phyloP scores from a whole-genome alignment of 768 basidiomycete genomes.

The Megacollybia marginata region DNA sequence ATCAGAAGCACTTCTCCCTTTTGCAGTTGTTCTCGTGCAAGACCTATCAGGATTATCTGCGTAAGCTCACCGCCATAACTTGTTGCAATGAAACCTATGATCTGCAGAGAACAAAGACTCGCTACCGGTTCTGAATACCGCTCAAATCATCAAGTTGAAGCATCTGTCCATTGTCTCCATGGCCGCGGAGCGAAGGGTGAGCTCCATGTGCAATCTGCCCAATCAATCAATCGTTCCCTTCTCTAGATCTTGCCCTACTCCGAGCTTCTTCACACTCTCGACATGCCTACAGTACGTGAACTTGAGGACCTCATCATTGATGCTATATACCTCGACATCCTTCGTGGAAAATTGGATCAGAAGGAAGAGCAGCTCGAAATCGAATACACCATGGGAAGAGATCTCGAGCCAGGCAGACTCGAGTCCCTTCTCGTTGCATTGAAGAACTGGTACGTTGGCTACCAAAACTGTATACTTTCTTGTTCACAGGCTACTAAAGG shows the following conservation, averaged over 20 bases:
- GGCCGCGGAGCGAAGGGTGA: slow-evolving; percentile 68
- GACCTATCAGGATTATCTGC: slow-evolving; percentile 76
- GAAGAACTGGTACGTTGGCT: slow-evolving; percentile 50
- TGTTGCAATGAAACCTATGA: not conserved
- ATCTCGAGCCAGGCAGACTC: slow-evolving; percentile 72
- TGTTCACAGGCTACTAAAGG: slow-evolving; percentile 29
- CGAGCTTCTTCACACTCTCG: slow-evolving; percentile 58
- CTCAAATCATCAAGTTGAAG: slow-evolving; percentile 83
- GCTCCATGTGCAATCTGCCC: slow-evolving; percentile 12
- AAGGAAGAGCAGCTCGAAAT: slow-evolving; percentile 85
- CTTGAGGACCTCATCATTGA: slow-evolving; percentile 98
- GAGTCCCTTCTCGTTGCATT: slow-evolving; percentile 55
- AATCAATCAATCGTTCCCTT: not conserved
- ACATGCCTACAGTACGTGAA: slow-evolving; percentile 74
- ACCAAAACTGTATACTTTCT: not conserved
- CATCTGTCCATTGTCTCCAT: slow-evolving; percentile 88
- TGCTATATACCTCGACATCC: slow-evolving; percentile 85
- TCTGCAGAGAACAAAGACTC: slow-evolving; percentile 53
- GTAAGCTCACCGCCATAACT: slow-evolving; percentile 26
- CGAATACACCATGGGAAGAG: slow-evolving; percentile 88
- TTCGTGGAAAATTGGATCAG: slow-evolving; percentile 91
- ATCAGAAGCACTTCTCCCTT: slow-evolving; percentile 53
- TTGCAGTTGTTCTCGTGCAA: slow-evolving; percentile 88
- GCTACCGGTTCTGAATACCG: slow-evolving; percentile 60
- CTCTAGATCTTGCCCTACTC: slow-evolving; percentile 77